Percentiles rank a stretch among this genome's conserved stretches.
Evolutionary conservation across 306 rosid genomes (phyloP).

Genomic region (Cotoneaster glaucophyllus): DNA sequence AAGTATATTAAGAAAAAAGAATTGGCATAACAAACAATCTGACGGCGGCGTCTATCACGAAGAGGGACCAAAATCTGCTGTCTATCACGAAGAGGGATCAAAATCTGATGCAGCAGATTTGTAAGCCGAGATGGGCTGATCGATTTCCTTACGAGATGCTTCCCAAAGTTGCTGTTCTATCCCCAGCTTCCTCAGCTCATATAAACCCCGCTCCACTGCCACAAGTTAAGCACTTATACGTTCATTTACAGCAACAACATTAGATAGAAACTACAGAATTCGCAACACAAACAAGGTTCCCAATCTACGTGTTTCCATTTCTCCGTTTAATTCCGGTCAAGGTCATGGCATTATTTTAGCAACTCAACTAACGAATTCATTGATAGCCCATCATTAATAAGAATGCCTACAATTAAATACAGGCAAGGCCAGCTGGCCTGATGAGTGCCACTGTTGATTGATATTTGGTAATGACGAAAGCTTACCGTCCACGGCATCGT

Average conservation of each 20-base stretch:
- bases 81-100: constrained; percentile 24
- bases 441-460: not conserved
- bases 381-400: not conserved
- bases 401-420: not conserved
- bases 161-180: constrained; percentile 96
- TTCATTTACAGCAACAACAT: constrained; percentile 7
- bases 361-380: not conserved
- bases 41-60: constrained; percentile 9
- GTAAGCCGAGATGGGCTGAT: constrained; percentile 45
- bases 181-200: constrained; percentile 89
- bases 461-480: not conserved
- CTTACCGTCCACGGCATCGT: constrained; percentile 96
- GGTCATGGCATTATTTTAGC: not conserved
- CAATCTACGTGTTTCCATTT: not conserved
- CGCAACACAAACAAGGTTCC: not conserved
- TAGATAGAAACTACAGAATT: not conserved
- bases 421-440: not conserved
- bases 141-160: constrained; percentile 88
- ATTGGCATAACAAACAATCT: constrained; percentile 21
- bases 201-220: constrained; percentile 81
- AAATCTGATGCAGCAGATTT: constrained; percentile 43
- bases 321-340: not conserved
- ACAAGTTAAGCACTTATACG: not conserved
- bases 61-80: not conserved
- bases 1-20: constrained; percentile 13